Evolutionary conservation across 1,284 basidiomycete genomes (phyloP), one percentile per base, ranked within the genome.

Genomic region (Leccinum holopus): DNA sequence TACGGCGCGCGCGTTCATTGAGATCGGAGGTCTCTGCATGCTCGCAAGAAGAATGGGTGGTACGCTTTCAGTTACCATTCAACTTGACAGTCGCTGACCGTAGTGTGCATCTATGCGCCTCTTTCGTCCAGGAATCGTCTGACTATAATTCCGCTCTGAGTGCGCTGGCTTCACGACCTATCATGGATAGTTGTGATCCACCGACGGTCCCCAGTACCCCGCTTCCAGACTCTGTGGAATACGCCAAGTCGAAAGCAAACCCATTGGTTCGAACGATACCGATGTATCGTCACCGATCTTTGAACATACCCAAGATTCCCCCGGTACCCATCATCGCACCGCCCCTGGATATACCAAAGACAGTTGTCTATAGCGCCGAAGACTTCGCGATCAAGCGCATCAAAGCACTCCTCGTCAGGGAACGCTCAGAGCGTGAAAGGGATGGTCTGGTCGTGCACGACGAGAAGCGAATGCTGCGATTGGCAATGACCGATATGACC

Each of bases 301-400:
- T 35, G 28, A 47, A 49, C 2, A 8, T 55, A 1, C 59, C 61
- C 1, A 3, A 10, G n/a, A 73, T 72, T 2, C 64, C 71, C 3
- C 56, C 67, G 0, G 77, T 86, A 0, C 84, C 85, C 0, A 77
- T 84, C 61, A 80, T 87, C n/a, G 83, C 83, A 0, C 85, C 84
- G 3, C 83, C 85, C 0, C 52, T 67, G 1, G 66, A 65, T 65
- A 75, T 62, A 68, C 73, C 3, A 67, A 77, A 28, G 12, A 51
- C 56, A 0, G 1, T 77, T 0, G 77, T 81, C 1, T 65, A 76
- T 16, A 79, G 74, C 11, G 56, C 61, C 1, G 81, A 83, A 59
- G 78, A 78, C 33, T 63, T 72, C 8, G 82, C 84, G 1, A 80
- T 82, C 57, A 65, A 70, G 1, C 74, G 85, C 1, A 69, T 87